phyloP scores from a whole-genome alignment of 371 early-diverging fungal genomes.

The Blakeslea trispora region DNA sequence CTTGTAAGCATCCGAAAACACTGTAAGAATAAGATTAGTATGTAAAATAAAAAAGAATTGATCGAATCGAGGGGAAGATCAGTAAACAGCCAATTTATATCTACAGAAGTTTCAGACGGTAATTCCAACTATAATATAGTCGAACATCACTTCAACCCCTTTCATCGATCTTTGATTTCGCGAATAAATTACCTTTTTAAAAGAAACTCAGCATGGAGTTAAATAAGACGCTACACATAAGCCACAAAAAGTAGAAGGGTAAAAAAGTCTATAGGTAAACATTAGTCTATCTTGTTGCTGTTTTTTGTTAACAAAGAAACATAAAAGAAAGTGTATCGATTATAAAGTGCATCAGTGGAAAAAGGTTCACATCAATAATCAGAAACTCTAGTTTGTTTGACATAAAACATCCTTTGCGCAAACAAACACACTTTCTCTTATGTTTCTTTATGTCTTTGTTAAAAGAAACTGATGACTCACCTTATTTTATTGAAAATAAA shows the following conservation, averaged over 20 bases:
- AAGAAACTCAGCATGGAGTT: too few species aligned
- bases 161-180: too few species aligned
- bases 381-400: constrained; percentile 65
- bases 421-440: constrained; percentile 2
- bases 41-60: background rate
- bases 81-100: constrained; percentile 50
- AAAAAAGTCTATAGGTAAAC: constrained; percentile 5
- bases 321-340: constrained; percentile 7
- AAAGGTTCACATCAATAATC: constrained; percentile 48
- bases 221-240: background rate
- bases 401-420: constrained; percentile 44
- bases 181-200: constrained; percentile 10
- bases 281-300: constrained; percentile 4
- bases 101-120: constrained; percentile 48
- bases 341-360: constrained; percentile 41
- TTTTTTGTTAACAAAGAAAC: background rate
- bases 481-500: constrained; percentile 5
- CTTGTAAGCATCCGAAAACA: too few species aligned
- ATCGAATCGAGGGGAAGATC: constrained; percentile 25
- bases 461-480: constrained; percentile 17
- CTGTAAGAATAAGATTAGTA: too few species aligned
- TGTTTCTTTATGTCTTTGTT: background rate
- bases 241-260: background rate
- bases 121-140: constrained; percentile 52
- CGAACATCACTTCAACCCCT: constrained; percentile 40